Evolutionary conservation across 1,284 basidiomycete genomes (phyloP), one percentile per base, ranked within the genome.

Genomic region (Anthracocystis setariae): DNA sequence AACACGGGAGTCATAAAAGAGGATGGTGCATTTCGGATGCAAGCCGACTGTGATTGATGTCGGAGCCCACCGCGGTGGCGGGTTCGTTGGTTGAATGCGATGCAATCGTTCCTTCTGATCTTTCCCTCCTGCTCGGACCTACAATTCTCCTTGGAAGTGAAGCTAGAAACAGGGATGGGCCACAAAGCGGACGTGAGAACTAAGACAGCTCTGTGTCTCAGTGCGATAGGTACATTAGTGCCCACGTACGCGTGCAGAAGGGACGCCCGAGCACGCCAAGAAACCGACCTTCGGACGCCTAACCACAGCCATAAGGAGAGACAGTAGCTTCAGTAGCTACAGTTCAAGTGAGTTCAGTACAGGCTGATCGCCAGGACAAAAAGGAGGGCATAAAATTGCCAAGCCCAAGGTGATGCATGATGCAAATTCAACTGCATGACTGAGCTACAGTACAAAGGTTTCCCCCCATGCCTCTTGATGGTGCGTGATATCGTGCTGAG

Each of bases 301-400:
- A 9, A 42, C 20, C 9, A 15, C 24, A 25, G 20, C 25, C 17
- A 23, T 20, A 18, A 39, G 17, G 15, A 39, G 18, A n/a, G n/a
- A 39, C 15, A 39, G 38, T 8, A 39, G 38, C 18, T n/a, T n/a
- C n/a, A n/a, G n/a, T n/a, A n/a, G n/a, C n/a, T n/a, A n/a, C n/a
- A n/a, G n/a, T n/a, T n/a, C n/a, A n/a, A n/a, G n/a, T n/a, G n/a
- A n/a, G n/a, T n/a, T n/a, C n/a, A n/a, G n/a, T n/a, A n/a, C n/a
- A n/a, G n/a, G 38, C 15, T 10, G 15, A 42, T 5, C n/a, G 54
- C 49, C 61, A 58, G 53, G 54, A 53, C 32, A 23, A 38, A 39
- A 20, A 17, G 59, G 38, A 46, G 35, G 46, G 50, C 62, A 66
- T 59, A 42, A 65, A 46, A 15, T 39, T 44, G 63, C 63, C 63